Percentiles rank a stretch among this genome's conserved stretches.
phyloP scores from a whole-genome alignment of 305 asterid genomes.

The Solanum chacoense region DNA sequence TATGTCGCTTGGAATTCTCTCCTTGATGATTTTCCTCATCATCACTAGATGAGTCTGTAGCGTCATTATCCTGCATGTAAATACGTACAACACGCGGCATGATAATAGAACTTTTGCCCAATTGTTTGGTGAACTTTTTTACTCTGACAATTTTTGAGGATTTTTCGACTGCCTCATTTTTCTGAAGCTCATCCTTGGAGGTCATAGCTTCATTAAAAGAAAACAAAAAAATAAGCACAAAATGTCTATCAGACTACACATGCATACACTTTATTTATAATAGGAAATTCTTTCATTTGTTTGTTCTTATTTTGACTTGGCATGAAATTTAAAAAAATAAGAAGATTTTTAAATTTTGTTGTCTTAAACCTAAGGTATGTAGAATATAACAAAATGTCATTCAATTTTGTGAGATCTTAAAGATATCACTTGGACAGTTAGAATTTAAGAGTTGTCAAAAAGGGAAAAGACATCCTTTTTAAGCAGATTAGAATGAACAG shows the following conservation, averaged over 20 bases:
- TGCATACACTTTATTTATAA: neutral
- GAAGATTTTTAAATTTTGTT: no score
- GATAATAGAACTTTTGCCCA: no score
- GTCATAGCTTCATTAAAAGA: neutral
- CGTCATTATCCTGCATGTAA: conserved; percentile 44
- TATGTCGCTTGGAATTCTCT: neutral
- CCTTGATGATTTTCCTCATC: conserved; percentile 13
- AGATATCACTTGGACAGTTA: neutral
- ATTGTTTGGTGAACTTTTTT: neutral
- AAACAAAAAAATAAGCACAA: neutral
- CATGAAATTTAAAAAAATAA: neutral
- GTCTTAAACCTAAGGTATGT: no score
- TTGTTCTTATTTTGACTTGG: neutral
- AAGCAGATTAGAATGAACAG: neutral
- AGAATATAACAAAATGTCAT: no score
- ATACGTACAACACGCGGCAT: conserved; percentile 24
- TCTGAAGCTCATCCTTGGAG: neutral
- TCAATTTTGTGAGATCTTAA: no score
- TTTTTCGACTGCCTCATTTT: neutral
- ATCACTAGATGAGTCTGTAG: conserved; percentile 58
- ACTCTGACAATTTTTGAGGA: neutral
- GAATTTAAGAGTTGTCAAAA: neutral
- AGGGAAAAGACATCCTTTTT: neutral
- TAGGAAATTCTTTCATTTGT: no score
- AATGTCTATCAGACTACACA: neutral